A percentile compares a stretch with the other conserved stretches of the same genome.
phyloP scores from a whole-genome alignment of 345 rosid species.

The Brassica napus region Da-Ae NC_063434.1:27993501-27994000 shows the following conservation, averaged over 20 bases:
- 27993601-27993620: slow-evolving; percentile 23
- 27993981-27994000: too few species aligned
- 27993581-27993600: slow-evolving; percentile 14
- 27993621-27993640: slow-evolving; percentile 30
- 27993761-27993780: not conserved
- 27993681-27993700: slow-evolving; percentile 28
- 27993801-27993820: not conserved
- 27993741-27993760: slow-evolving; percentile 24
- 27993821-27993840: not conserved
- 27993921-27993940: not conserved
- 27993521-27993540: not conserved
- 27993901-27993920: not conserved
- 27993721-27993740: slow-evolving; percentile 2
- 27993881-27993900: not conserved
- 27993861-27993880: not conserved
- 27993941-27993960: not conserved
- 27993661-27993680: slow-evolving; percentile 12
- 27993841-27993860: not conserved
- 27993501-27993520: not conserved
- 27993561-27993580: not conserved
- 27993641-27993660: slow-evolving; percentile 30
- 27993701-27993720: not conserved
- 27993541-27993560: not conserved
- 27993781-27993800: not conserved
- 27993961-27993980: not conserved